Evolutionary conservation across 257 asterid genomes (phyloP).

Genomic region (Knoxia roxburghii): DNA sequence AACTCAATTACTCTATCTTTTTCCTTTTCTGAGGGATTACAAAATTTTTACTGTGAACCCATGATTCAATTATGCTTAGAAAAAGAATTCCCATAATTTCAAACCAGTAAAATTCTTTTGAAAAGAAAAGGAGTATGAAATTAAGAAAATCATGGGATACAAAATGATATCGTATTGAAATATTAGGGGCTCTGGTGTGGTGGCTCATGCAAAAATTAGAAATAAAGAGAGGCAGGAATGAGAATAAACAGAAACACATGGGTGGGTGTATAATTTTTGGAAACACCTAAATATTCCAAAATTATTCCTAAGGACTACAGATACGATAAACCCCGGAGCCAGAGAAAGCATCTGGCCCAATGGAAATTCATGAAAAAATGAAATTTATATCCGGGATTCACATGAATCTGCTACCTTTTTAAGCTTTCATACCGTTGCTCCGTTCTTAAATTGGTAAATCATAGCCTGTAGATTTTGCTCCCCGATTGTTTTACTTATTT

Average conservation of each 20-base stretch:
- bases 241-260: neutral
- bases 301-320: neutral
- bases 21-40: too few species aligned
- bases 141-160: too few species aligned
- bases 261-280: neutral
- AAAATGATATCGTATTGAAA: too few species aligned
- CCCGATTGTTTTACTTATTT: too few species aligned
- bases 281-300: neutral
- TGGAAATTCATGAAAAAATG: neutral
- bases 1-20: too few species aligned
- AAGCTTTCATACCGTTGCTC: neutral
- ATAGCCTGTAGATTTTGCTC: too few species aligned
- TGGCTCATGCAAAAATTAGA: neutral
- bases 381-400: neutral
- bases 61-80: too few species aligned
- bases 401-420: neutral
- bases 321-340: neutral
- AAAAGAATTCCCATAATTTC: too few species aligned
- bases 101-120: too few species aligned
- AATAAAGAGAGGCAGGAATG: neutral
- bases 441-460: neutral
- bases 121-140: too few species aligned
- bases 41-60: too few species aligned
- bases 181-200: too few species aligned
- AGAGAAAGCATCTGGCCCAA: conserved; percentile 1